These are phyloP conservation scores for Zygnema cylindricum DNA, from an alignment of 139 green algal species.

Conservation along the genomic window DNA sequence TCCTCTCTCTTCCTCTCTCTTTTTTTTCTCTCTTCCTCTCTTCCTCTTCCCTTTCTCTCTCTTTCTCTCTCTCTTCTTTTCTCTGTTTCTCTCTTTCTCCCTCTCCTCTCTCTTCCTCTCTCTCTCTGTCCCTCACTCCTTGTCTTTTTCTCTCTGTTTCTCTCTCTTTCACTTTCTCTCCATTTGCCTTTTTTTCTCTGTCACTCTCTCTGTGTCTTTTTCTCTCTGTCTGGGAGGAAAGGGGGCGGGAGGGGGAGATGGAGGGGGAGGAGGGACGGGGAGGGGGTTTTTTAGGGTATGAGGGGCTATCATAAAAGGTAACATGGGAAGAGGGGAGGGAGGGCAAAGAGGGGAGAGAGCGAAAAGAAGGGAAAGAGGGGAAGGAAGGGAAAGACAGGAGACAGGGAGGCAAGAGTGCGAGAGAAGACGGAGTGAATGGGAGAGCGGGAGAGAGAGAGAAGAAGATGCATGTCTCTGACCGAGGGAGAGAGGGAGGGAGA, in stretches of 20 bases:
- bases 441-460: not conserved
- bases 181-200: not conserved
- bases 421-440: not conserved
- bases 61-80: not conserved
- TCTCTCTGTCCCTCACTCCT: not conserved
- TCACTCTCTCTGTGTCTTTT: not conserved
- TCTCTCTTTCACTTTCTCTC: constrained; percentile 2
- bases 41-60: not conserved
- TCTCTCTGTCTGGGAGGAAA: not conserved
- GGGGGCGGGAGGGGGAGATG: too few relatives aligned
- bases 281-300: not conserved
- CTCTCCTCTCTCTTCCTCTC: not conserved
- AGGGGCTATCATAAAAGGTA: not conserved
- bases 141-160: constrained; percentile 11
- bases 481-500: not conserved
- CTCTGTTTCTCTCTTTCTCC: not conserved
- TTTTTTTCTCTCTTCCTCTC: not conserved
- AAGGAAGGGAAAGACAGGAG: constrained; percentile 66
- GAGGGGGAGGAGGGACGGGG: too few relatives aligned
- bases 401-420: too few relatives aligned
- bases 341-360: not conserved
- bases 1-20: not conserved
- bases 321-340: not conserved
- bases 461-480: not conserved
- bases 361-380: not conserved